Percentiles rank a stretch among this genome's conserved stretches.
Evolutionary conservation across 345 rosid species (phyloP).

Genomic region (Rhizophora apiculata): DNA sequence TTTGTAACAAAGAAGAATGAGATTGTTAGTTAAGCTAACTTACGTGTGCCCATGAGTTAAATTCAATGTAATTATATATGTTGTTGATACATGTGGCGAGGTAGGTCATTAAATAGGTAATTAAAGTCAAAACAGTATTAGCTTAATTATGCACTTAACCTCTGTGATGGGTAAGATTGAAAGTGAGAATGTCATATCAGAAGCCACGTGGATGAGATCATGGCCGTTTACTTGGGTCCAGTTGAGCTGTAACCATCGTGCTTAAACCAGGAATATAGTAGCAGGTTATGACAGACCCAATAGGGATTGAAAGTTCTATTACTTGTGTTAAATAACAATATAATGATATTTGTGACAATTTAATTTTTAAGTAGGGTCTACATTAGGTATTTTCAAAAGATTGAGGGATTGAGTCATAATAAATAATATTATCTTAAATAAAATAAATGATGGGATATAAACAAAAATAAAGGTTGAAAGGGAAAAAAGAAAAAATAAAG

Average conservation of each 20-base stretch:
- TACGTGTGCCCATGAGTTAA: too few relatives aligned
- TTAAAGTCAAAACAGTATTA: not conserved
- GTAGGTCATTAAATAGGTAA: not conserved
- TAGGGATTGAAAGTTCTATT: conserved; percentile 16
- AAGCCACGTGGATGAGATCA: conserved; percentile 46
- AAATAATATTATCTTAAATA: too few relatives aligned
- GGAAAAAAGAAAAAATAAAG: not conserved
- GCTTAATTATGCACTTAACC: not conserved
- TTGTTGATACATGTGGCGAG: too few relatives aligned
- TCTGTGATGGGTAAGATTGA: conserved; percentile 43
- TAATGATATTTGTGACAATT: too few relatives aligned
- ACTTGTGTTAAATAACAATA: conserved; percentile 9
- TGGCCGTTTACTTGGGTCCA: conserved; percentile 28
- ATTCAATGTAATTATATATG: too few relatives aligned
- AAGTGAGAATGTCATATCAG: conserved; percentile 23
- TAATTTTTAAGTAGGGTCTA: too few relatives aligned
- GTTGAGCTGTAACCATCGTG: conserved; percentile 67
- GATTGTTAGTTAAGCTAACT: too few relatives aligned
- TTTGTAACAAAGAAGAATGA: too few relatives aligned
- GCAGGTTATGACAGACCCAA: conserved; percentile 32
- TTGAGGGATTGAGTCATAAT: too few relatives aligned
- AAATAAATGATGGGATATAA: not conserved
- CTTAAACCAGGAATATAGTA: conserved; percentile 52
- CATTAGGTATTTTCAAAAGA: too few relatives aligned
- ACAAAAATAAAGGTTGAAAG: not conserved